Percentiles rank a stretch among this genome's conserved stretches.
Conservation (phyloP, 1,284 basidiomycete genomes). For the Microbotryum saponariae region DNA sequence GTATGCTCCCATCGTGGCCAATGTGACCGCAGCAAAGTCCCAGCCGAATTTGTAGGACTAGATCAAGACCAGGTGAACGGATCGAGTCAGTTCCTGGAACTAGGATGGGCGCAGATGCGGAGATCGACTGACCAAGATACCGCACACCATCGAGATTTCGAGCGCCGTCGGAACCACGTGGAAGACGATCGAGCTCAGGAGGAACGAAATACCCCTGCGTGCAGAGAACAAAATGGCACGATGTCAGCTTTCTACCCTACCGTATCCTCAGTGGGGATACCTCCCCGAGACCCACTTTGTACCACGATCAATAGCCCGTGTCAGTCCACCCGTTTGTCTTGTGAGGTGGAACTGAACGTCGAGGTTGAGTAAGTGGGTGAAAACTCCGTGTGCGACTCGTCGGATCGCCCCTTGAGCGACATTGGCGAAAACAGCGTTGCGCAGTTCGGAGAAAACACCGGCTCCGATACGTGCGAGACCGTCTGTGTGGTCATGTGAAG, state of each 20-base stretch:
- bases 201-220: conserved; percentile 84
- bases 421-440: conserved; percentile 94
- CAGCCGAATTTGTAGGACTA: conserved; percentile 95
- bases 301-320: conserved; percentile 90
- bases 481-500: conserved; percentile 55
- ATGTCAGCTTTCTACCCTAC: too few relatives aligned
- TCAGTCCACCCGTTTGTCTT: conserved; percentile 89
- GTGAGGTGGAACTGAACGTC: conserved; percentile 89
- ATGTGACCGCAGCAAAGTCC: conserved; percentile 89
- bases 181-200: conserved; percentile 87
- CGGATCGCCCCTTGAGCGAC: conserved; percentile 92
- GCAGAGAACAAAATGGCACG: conserved; percentile 1
- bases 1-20: conserved; percentile 77
- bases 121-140: conserved; percentile 66
- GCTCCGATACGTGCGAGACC: conserved; percentile 84
- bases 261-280: background rate
- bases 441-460: conserved; percentile 78
- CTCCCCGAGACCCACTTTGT: conserved; percentile 62
- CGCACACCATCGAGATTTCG: conserved; percentile 94
- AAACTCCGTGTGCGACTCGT: conserved; percentile 85
- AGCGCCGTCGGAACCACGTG: conserved; percentile 92
- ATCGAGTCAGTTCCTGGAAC: background rate
- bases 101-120: background rate
- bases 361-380: conserved; percentile 81
- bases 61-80: background rate